phyloP scores from a whole-genome alignment of 1,284 basidiomycete species.

The Ustilago sp. region DNA sequence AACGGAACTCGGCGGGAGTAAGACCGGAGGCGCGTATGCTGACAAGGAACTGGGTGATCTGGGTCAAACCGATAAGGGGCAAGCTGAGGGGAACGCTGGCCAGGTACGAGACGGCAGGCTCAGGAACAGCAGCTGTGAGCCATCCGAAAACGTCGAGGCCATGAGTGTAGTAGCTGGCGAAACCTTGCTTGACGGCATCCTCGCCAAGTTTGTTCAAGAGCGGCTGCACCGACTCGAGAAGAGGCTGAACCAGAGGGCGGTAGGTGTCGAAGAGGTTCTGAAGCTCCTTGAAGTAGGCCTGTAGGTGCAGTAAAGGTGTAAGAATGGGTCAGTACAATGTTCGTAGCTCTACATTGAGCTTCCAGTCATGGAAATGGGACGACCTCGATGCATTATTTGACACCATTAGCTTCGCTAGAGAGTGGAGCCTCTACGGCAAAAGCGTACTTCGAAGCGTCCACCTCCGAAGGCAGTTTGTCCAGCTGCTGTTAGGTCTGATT shows the following conservation, averaged over 20 bases:
- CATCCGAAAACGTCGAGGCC: slow-evolving; percentile 86
- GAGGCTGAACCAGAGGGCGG: slow-evolving; percentile 81
- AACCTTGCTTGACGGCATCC: slow-evolving; percentile 72
- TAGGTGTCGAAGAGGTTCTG: slow-evolving; percentile 91
- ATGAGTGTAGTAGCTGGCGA: slow-evolving; percentile 79
- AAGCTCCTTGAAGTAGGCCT: slow-evolving; percentile 94
- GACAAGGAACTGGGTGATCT: slow-evolving; percentile 91
- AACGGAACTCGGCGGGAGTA: slow-evolving; percentile 82
- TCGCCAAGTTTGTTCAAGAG: slow-evolving; percentile 54
- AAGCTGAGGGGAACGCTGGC: slow-evolving; percentile 95
- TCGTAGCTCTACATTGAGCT: background rate
- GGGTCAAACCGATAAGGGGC: slow-evolving; percentile 94
- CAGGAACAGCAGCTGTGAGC: slow-evolving; percentile 79
- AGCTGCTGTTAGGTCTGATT: slow-evolving; percentile 30
- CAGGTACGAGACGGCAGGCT: slow-evolving; percentile 86
- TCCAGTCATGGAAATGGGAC: background rate
- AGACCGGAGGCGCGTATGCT: slow-evolving; percentile 80
- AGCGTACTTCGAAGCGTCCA: background rate
- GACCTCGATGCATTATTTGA: background rate
- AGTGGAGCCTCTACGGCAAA: background rate
- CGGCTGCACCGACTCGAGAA: slow-evolving; percentile 76
- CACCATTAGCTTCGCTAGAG: background rate
- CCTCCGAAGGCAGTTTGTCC: background rate
- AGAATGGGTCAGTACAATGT: slow-evolving; percentile 13
- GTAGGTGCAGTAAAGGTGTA: slow-evolving; percentile 25